Evolutionary conservation across 108 stramenopile genomes (phyloP).

Genomic region (Nannochloropsis granulata): DNA sequence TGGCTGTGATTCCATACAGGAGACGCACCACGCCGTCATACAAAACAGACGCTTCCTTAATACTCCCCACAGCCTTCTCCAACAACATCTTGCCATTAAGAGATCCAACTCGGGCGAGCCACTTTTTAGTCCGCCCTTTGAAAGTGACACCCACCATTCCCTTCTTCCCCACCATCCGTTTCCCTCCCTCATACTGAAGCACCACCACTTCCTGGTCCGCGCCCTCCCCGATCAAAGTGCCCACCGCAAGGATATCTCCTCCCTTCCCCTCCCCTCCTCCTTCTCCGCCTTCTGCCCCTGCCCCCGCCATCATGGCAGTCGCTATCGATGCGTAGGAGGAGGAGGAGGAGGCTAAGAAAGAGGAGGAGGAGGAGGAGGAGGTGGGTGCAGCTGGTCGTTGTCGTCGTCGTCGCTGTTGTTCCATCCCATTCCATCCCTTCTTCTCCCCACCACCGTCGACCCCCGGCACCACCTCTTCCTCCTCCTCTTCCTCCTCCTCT

Average conservation of each 20-base stretch:
- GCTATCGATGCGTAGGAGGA: too few species aligned
- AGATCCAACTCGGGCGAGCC: background rate
- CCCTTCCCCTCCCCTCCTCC: too few species aligned
- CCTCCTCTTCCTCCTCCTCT: background rate
- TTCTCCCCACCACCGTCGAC: too few species aligned
- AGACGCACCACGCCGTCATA: background rate
- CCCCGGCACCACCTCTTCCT: too few species aligned
- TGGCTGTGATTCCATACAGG: background rate
- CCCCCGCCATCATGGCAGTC: too few species aligned
- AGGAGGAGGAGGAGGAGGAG: too few species aligned
- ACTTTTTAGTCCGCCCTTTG: background rate
- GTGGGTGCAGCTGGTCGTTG: too few species aligned
- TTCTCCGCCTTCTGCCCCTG: too few species aligned
- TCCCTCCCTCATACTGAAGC: background rate
- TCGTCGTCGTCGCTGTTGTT: too few species aligned
- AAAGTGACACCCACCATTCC: background rate
- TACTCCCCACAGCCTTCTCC: background rate
- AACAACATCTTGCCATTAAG: background rate
- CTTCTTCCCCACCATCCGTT: background rate
- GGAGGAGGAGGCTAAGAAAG: too few species aligned
- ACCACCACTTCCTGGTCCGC: background rate
- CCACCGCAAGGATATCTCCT: too few species aligned
- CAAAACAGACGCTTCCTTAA: background rate
- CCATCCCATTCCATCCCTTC: too few species aligned
- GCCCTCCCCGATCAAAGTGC: background rate